Base-by-base conservation (phyloP, 2,329 filamentous ascomycete genomes). In the Claviceps capensis region DNA sequence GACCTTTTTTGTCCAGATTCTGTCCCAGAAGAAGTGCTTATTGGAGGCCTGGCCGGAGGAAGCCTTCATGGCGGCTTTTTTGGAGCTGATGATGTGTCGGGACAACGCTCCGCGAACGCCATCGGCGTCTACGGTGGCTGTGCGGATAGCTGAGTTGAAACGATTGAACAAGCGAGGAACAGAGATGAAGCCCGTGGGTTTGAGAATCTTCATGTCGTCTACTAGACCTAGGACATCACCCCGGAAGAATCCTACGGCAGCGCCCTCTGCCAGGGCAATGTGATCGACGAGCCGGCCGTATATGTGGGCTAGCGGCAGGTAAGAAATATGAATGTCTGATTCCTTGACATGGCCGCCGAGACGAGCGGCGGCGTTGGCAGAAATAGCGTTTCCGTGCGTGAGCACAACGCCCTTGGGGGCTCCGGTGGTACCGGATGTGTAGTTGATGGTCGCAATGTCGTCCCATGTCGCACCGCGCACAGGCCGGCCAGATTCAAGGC, bases 281-380 rank as follows among this genome's bases (percentile, higher is more conserved):
- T 94, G 86, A 65, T 98, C 93, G 42, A 83, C 74, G 58, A 96
- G 75, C 52, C 93, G 85, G 57, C 90, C 86, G 67, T 88, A 96
- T 61, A 98, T 97, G 65, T 98, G 93, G 9, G 93, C 93, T 41
- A 96, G 72, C 0, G 93, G 93, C 49, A 98, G 78, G 69, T 97
- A 98, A 1, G 91, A 97, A 53, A 88, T 79, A 58, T 84, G 74
- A 3, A 83, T 71, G 58, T 93, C 86, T 55, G 67, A 68, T 48
- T 71, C 61, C 2, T 60, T 58, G 52, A 79, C 73, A 13, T 73
- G 71, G 13, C 71, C 72, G 53, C 79, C 73, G 40, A 79, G 68
- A 53, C 86, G 74, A 48, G 77, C 78, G 17, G 76, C 71, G 13
- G 81, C 74, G 44, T 85, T 76, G 41, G 82, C 88, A 13, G 89